Evolutionary conservation across 805 yeast genomes (phyloP), one percentile per base, ranked within the genome.

Genomic region (Maudiozyma bulderi): DNA sequence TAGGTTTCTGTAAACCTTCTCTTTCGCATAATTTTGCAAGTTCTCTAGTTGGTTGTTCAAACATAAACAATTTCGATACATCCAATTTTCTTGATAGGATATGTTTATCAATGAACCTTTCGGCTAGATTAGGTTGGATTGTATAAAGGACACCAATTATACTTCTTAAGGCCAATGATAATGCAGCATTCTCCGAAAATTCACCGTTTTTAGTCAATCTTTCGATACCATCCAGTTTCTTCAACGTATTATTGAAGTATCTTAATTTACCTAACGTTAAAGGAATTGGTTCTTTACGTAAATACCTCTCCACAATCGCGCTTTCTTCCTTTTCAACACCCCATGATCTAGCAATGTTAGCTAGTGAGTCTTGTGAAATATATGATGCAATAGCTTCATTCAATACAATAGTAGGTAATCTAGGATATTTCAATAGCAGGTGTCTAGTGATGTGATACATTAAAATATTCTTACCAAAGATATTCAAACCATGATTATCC

Each of bases 21-120:
- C 90, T 80, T 49, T 79, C 82, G 60, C 96, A 82, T 45, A 93
- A 70, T 51, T 80, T 77, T 1, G 87, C 76, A 51, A 93, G 73
- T 63, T 90, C 93, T 64, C 93, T 77, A 11, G 91, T 84, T 40
- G 98, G 96, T 62, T 84, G 84, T 57, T 78, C 80, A 65, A 93
- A 88, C 58, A 78, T 79, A 67, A 93, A 84, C 77, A 91, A 76
- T 48, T 79, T 72, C 38, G 80, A 72, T 44, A 91, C 71, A 50
- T 85, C 89, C 38, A 93, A 68, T 60, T 87, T 81, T 68, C 96
- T 80, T n/a, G 95, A 83, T 14, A 90, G 71, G 40, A 91, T 77
- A 63, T 87, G 91, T 54, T 78, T 76, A 45, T 76, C 65, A 50
- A 93, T 84, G 66, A 93, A 91, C 47, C 73, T 57, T 54, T 80